These are phyloP conservation scores for Aspergillus persii DNA, from an alignment of 2,329 filamentous ascomycete species.

Conservation along the genomic window DNA sequence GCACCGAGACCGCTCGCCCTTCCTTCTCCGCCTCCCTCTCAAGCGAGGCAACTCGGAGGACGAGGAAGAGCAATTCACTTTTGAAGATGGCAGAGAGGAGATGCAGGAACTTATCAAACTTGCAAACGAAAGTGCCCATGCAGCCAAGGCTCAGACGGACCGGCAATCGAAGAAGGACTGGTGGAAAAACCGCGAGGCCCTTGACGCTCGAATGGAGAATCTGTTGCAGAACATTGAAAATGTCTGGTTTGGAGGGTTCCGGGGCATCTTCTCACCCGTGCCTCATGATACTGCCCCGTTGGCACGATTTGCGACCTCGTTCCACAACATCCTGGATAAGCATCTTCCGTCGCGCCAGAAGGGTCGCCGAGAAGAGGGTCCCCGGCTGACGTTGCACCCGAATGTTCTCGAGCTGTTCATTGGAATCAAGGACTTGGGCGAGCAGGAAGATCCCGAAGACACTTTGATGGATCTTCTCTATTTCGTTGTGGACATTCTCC, in stretches of 20 bases:
- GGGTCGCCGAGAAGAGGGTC: constrained; percentile 54
- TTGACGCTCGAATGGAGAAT: constrained; percentile 74
- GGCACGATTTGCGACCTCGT: constrained; percentile 71
- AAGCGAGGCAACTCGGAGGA: constrained; percentile 78
- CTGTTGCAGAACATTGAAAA: constrained; percentile 84
- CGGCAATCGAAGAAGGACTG: constrained; percentile 77
- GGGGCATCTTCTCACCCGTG: constrained; percentile 83
- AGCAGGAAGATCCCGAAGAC: constrained; percentile 78
- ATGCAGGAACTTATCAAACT: constrained; percentile 76
- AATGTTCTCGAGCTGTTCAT: constrained; percentile 84
- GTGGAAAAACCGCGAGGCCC: constrained; percentile 81
- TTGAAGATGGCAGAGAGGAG: constrained; percentile 74
- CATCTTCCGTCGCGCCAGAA: constrained; percentile 77
- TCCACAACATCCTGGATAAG: constrained; percentile 76
- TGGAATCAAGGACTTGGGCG: constrained; percentile 71
- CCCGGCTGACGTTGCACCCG: constrained; percentile 56
- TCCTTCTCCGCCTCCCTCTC: constrained; percentile 82
- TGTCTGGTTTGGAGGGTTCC: constrained; percentile 93
- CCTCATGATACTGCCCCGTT: constrained; percentile 62
- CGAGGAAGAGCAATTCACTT: constrained; percentile 79
- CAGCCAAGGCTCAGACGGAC: constrained; percentile 65
- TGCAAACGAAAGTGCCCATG: constrained; percentile 82
- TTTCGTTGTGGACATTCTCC: constrained; percentile 92
- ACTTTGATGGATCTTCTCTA: constrained; percentile 89
- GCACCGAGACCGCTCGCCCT: constrained; percentile 70